Evolutionary conservation across 1,284 basidiomycete species (phyloP), one percentile per base, ranked within the genome.

Genomic region (Naganishia liquefaciens): DNA sequence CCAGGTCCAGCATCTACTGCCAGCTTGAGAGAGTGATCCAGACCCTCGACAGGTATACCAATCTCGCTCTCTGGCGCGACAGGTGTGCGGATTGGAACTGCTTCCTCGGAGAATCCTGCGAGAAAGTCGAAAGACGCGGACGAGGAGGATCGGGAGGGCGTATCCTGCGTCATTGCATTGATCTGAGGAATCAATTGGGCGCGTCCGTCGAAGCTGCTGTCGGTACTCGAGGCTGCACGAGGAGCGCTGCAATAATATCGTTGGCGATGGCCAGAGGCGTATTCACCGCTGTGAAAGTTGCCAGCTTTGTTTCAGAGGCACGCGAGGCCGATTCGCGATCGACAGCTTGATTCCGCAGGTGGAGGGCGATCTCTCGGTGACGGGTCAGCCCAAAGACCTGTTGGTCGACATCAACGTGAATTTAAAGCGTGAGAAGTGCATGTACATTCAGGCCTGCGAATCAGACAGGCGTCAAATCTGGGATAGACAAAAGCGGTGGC

Each of bases 1-100:
- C 93, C 93, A 25, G 88, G 89, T 46, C 86, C 84, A 33, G 90
- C 86, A 74, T 93, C 90, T 2, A 92, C 83, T 39, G 80, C 78
- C 49, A 91, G 82, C 33, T 75, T 71, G 17, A 82, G 70, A 53
- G 76, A 73, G 52, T 77, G 72, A 15, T 72, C 69, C 13, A 75
- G 54, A 9, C 72, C 71, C 1, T 69, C 67, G 10, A 79, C 68
- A 10, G 44, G 19, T 1, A 79, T 62, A 5, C 39, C 30, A 28
- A 72, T 72, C 68, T 75, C 73, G 15, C 68, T 57, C 7, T 68
- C 66, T 17, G 63, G 63, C 0, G 76, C 75, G 5, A 74, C 73
- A 1, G 74, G 71, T 23, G 74, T 66, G 40, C 77, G 71, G 15
- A 69, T 33, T 0, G 77, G 75, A 1, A 72, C 75, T 25, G 76